phyloP scores from a whole-genome alignment of 108 stramenopile genomes.

The Nitzschia sp. region DNA sequence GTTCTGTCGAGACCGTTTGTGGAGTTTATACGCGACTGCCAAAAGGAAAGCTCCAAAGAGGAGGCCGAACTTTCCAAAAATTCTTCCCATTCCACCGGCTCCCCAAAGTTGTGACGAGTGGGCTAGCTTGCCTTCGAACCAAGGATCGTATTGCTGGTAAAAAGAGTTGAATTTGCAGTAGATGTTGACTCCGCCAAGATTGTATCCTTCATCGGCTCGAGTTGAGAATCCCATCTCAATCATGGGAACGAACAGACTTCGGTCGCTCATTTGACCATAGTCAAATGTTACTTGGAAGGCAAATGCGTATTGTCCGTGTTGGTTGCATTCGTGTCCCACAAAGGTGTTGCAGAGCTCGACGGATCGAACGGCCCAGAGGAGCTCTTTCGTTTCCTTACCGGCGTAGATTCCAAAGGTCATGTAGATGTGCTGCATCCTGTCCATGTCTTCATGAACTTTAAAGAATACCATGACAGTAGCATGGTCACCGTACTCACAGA shows the following conservation, averaged over 20 bases:
- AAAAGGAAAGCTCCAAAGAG: slow-evolving; percentile 10
- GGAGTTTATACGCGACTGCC: not conserved
- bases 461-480: slow-evolving; percentile 27
- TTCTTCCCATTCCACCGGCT: slow-evolving; percentile 1
- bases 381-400: slow-evolving; percentile 3
- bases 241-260: slow-evolving; percentile 23
- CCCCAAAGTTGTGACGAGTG: slow-evolving; percentile 5
- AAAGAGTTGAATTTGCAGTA: slow-evolving; percentile 7
- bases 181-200: slow-evolving; percentile 34
- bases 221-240: slow-evolving; percentile 27
- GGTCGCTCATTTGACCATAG: not conserved
- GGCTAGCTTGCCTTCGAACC: slow-evolving; percentile 2
- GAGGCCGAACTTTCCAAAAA: slow-evolving; percentile 6
- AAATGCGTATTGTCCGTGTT: slow-evolving; percentile 24
- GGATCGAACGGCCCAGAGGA: slow-evolving; percentile 10
- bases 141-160: slow-evolving; percentile 16
- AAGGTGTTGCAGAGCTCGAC: slow-evolving; percentile 18
- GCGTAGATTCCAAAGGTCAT: slow-evolving; percentile 27
- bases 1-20: not conserved
- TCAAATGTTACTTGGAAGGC: slow-evolving; percentile 7
- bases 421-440: slow-evolving; percentile 10
- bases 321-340: slow-evolving; percentile 20
- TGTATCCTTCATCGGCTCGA: slow-evolving; percentile 20
- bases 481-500: slow-evolving; percentile 39
- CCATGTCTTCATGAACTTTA: slow-evolving; percentile 12